A percentile compares a stretch with the other conserved stretches of the same genome.
phyloP scores from a whole-genome alignment of 352 stramenopile genomes.

The Phytophthora citricola region DNA sequence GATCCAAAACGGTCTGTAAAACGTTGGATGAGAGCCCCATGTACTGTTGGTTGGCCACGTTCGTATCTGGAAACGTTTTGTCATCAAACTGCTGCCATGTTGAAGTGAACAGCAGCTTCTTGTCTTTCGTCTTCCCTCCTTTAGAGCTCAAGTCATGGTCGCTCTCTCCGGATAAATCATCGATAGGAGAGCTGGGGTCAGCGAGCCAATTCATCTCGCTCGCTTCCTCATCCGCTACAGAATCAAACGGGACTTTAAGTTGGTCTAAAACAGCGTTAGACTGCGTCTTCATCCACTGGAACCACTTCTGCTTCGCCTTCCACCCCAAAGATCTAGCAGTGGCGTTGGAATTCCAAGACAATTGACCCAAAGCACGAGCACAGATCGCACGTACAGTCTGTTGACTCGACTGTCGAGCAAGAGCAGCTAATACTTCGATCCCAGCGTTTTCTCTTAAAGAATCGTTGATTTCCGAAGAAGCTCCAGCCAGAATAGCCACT shows the following conservation, averaged over 20 bases:
- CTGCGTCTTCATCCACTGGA: slow-evolving; percentile 52
- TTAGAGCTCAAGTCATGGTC: slow-evolving; percentile 39
- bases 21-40: slow-evolving; percentile 64
- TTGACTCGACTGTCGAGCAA: slow-evolving; percentile 54
- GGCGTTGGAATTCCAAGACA: slow-evolving; percentile 76
- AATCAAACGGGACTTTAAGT: slow-evolving; percentile 61
- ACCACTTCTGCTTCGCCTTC: slow-evolving; percentile 73
- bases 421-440: slow-evolving; percentile 63
- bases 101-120: slow-evolving; percentile 61
- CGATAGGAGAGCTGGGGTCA: slow-evolving; percentile 43
- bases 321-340: slow-evolving; percentile 65
- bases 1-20: slow-evolving; percentile 57
- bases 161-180: slow-evolving; percentile 44
- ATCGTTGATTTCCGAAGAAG: slow-evolving; percentile 54
- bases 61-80: slow-evolving; percentile 43
- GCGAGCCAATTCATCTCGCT: slow-evolving; percentile 64
- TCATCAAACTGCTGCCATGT: slow-evolving; percentile 69
- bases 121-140: slow-evolving; percentile 32
- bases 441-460: slow-evolving; percentile 62
- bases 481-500: slow-evolving; percentile 58
- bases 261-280: slow-evolving; percentile 42
- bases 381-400: slow-evolving; percentile 49
- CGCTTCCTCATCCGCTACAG: slow-evolving; percentile 44
- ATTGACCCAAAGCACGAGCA: slow-evolving; percentile 55
- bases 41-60: slow-evolving; percentile 68